Evolutionary conservation across 441 rosid genomes (phyloP), one percentile per base, ranked within the genome.

Genomic region (Croton setiger): DNA sequence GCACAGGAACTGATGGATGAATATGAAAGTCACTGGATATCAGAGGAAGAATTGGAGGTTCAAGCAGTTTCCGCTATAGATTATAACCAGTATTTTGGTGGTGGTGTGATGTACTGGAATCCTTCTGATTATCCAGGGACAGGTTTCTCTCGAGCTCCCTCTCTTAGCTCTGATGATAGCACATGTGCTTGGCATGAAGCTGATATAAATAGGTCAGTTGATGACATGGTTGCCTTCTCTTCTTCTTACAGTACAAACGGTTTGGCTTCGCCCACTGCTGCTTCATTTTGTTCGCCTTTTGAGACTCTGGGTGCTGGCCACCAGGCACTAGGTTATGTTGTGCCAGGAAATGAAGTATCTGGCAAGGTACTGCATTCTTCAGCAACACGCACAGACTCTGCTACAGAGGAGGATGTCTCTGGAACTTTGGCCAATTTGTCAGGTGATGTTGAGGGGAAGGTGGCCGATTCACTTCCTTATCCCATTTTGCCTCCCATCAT

Each of bases 81-180:
- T 83, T 94, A 92, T 80, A 94, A 85, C 82, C 92, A 95, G 61
- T 86, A 88, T 72, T 95, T 95, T 73, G 99, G 99, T 75, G 99
- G 98, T 27, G 98, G 99, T 79, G 92, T 90, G 55, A 95, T 95
- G 99, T 95, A 95, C 73, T 95, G 99, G 99, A 81, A 95, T 82
- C 87, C 98, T 81, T 88, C 97, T 54, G 99, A 95, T 76, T 82
- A 82, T 80, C 87, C 85, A 21, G 97, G 91, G 67, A 77, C 92
- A 37, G 93, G 96, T 71, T 94, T 88, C 79, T 94, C 99, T 79
- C 89, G 98, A 66, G 89, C 99, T 72, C 93, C 97, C 63, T 94
- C 99, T 57, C 94, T 88, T 78, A 92, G 99, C 82, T 94, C 99
- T 78, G 99, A 94, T 82, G 99, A 94, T 85, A 87, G 99, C 79